Conservation (phyloP, 2,329 filamentous ascomycete genomes). For the Pyrenophora seminiperda region DNA sequence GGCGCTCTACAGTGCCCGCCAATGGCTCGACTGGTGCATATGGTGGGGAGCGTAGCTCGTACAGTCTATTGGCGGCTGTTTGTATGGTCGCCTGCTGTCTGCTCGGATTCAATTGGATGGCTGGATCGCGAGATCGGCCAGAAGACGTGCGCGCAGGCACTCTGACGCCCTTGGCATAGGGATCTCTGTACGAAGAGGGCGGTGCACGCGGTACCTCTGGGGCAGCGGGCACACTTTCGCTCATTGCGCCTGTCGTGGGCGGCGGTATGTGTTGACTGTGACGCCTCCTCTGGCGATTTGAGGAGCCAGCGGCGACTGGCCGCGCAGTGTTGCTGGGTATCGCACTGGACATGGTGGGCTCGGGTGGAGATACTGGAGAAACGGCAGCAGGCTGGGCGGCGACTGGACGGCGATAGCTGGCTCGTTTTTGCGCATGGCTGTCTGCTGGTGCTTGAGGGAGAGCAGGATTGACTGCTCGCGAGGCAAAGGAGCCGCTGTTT, state of each 20-base stretch:
- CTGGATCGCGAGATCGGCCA: constrained; percentile 38
- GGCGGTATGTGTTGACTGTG: constrained; percentile 41
- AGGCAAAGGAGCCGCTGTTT: constrained; percentile 32
- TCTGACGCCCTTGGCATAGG: constrained; percentile 41
- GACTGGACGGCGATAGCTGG: constrained; percentile 41
- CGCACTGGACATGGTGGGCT: constrained; percentile 22
- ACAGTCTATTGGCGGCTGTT: constrained; percentile 38
- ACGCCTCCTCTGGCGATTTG: constrained; percentile 37
- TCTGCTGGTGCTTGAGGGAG: constrained; percentile 32
- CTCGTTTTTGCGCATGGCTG: constrained; percentile 39
- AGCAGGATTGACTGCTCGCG: constrained; percentile 27
- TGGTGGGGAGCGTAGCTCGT: constrained; percentile 40
- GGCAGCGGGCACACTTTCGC: constrained; percentile 50
- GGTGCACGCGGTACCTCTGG: constrained; percentile 65
- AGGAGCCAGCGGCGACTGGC: constrained; percentile 24
- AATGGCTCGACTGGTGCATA: constrained; percentile 39
- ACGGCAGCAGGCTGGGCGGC: constrained; percentile 32
- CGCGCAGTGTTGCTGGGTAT: constrained; percentile 40
- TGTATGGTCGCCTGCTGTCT: constrained; percentile 44
- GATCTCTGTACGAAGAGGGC: constrained; percentile 51
- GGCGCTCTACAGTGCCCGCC: constrained; percentile 34
- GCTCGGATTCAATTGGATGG: constrained; percentile 42
- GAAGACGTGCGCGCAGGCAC: constrained; percentile 34
- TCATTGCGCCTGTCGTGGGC: constrained; percentile 27
- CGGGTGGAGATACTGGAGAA: constrained; percentile 13